phyloP scores from a whole-genome alignment of 2,329 filamentous ascomycete genomes.

The Fusarium pseudonygamai region DNA sequence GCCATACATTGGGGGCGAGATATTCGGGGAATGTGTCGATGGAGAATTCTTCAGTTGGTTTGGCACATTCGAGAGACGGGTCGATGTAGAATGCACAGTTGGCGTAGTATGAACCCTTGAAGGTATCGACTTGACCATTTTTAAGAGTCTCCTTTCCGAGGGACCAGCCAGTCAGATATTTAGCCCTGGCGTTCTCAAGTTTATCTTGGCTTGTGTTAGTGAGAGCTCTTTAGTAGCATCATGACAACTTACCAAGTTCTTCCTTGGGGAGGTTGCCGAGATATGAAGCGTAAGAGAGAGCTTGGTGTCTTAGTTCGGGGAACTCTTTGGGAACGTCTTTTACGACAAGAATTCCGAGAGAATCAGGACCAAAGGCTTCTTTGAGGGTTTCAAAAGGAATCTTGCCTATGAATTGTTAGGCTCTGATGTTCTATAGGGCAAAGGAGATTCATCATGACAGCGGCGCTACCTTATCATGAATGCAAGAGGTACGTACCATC shows the following conservation, averaged over 20 bases:
- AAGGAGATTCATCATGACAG: constrained; percentile 1
- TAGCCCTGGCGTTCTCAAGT: constrained; percentile 67
- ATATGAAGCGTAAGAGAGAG: constrained; percentile 89
- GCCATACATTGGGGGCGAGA: constrained; percentile 91
- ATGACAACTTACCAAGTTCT: constrained; percentile 69
- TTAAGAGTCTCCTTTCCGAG: constrained; percentile 84
- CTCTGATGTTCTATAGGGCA: neutral
- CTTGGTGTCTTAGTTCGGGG: constrained; percentile 71
- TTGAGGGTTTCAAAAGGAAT: constrained; percentile 75
- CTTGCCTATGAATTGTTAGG: constrained; percentile 58
- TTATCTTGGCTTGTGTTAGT: constrained; percentile 52
- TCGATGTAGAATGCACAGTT: constrained; percentile 83
- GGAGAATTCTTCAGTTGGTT: constrained; percentile 67
- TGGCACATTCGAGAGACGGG: constrained; percentile 67
- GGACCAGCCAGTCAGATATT: constrained; percentile 79
- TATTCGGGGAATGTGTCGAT: constrained; percentile 82
- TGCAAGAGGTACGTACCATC: constrained; percentile 56
- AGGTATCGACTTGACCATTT: constrained; percentile 79
- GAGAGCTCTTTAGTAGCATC: neutral
- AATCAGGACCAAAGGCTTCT: constrained; percentile 88
- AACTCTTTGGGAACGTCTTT: constrained; percentile 83
- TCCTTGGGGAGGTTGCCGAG: constrained; percentile 80
- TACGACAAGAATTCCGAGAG: constrained; percentile 92
- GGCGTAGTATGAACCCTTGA: constrained; percentile 86
- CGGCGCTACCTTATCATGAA: constrained; percentile 17